phyloP scores from a whole-genome alignment of 1,284 basidiomycete genomes.

The Ganoderma meredithae region DNA sequence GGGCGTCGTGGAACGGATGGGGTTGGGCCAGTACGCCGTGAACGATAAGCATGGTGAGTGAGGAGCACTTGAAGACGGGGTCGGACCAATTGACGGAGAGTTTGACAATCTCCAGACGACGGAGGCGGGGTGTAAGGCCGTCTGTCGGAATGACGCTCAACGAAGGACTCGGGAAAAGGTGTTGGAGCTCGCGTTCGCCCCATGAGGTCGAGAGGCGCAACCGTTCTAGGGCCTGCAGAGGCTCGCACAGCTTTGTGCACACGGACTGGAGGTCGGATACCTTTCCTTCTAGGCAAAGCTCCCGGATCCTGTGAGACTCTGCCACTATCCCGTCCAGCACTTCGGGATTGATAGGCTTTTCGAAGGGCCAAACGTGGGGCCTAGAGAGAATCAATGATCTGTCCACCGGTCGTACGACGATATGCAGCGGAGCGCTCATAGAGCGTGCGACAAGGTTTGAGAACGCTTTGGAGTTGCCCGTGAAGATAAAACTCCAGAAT shows the following conservation, averaged over 20 bases:
- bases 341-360: neutral
- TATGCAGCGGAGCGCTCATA: neutral
- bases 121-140: conserved; percentile 6
- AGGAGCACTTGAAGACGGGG: neutral
- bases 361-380: neutral
- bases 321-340: neutral
- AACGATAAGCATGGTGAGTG: neutral
- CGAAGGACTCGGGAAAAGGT: neutral
- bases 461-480: neutral
- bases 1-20: neutral
- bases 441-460: neutral
- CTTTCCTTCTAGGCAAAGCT: neutral
- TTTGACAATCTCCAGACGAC: neutral
- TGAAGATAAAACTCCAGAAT: conserved; percentile 3
- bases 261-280: neutral
- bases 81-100: neutral
- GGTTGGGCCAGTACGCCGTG: neutral
- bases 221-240: neutral
- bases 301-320: neutral
- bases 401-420: neutral
- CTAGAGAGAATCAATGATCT: neutral
- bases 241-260: conserved; percentile 1
- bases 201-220: neutral
- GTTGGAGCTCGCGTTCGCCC: neutral
- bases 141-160: neutral